Evolutionary conservation across 257 asterid species (phyloP), one percentile per base, ranked within the genome.

Genomic region (Salvia miltiorrhiza): DNA sequence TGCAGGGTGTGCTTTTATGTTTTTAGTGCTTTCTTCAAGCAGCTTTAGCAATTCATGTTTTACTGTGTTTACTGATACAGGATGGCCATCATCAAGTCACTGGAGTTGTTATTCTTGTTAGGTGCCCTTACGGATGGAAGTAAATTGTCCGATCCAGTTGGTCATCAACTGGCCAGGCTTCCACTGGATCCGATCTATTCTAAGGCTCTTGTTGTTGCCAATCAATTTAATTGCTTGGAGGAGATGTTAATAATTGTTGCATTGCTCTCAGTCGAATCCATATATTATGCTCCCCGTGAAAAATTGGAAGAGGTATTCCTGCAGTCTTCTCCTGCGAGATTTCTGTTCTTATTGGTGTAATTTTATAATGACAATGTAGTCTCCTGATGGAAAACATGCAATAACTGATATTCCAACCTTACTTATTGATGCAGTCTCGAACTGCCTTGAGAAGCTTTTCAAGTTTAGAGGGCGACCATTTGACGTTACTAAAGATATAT

Each of bases 291-390:
- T 58, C 96, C 99, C 23, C 96, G 95, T 63, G 97, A 90, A 58
- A 93, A 90, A 83, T 75, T 87, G 83, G 99, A 88, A 81, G 97
- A 93, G 97, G 99, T 93, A 83, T 55, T n/a, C n/a, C n/a, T n/a
- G n/a, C n/a, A 45, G 67, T n/a, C n/a, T n/a, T n/a, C 45, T 69
- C 17, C 67, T 41, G 56, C 55, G 32, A 72, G 41, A 37, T 65
- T 60, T 41, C 11, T 74, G 20, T 68, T 40, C 50, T 63, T 65
- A 61, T 3, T 37, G 39, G 66, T 61, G 30, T 48, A n/a, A 30
- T 56, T 64, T 59, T 28, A 45, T 32, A 66, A 56, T 17, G 67
- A 17, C 28, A 26, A 19, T n/a, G 1, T 56, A 21, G 17, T 57
- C n/a, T 7, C 17, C 11, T 39, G 48, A 43, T 63, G 14, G 52